Evolutionary conservation across 2,329 filamentous ascomycete genomes (phyloP).

Genomic region (Calonectria hongkongensis): DNA sequence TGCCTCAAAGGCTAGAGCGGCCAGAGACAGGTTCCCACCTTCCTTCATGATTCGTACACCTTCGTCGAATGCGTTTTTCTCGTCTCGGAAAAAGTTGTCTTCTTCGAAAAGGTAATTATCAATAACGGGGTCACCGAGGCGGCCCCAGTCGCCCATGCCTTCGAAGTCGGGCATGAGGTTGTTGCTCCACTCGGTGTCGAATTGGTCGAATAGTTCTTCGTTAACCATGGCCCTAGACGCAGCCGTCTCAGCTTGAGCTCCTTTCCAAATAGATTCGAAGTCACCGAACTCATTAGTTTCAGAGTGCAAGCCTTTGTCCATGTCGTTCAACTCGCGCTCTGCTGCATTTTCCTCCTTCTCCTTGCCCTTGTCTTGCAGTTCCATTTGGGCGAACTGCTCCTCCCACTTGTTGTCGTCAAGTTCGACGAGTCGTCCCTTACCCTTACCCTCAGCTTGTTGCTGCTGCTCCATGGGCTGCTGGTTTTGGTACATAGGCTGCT

Average conservation of each 20-base stretch:
- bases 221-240: constrained; percentile 83
- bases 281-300: constrained; percentile 87
- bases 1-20: constrained; percentile 95
- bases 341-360: constrained; percentile 80
- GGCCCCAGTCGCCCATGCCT: constrained; percentile 76
- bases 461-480: constrained; percentile 66
- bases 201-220: constrained; percentile 78
- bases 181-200: constrained; percentile 87
- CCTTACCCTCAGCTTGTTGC: constrained; percentile 74
- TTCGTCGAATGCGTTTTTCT: constrained; percentile 91
- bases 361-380: constrained; percentile 75
- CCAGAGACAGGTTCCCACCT: constrained; percentile 94
- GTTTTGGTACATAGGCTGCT: constrained; percentile 68
- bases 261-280: constrained; percentile 92
- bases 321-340: constrained; percentile 89
- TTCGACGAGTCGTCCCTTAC: constrained; percentile 95
- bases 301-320: constrained; percentile 82
- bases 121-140: constrained; percentile 83
- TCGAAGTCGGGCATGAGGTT: constrained; percentile 75
- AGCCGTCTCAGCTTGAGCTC: constrained; percentile 85
- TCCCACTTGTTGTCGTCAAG: constrained; percentile 97
- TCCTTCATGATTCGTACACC: constrained; percentile 94
- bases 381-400: constrained; percentile 94
- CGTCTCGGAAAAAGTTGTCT: constrained; percentile 90
- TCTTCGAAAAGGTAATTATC: constrained; percentile 97